Evolutionary conservation across 495 filamentous ascomycete genomes (phyloP).

Genomic region (Hypoxylon subgilvum): DNA sequence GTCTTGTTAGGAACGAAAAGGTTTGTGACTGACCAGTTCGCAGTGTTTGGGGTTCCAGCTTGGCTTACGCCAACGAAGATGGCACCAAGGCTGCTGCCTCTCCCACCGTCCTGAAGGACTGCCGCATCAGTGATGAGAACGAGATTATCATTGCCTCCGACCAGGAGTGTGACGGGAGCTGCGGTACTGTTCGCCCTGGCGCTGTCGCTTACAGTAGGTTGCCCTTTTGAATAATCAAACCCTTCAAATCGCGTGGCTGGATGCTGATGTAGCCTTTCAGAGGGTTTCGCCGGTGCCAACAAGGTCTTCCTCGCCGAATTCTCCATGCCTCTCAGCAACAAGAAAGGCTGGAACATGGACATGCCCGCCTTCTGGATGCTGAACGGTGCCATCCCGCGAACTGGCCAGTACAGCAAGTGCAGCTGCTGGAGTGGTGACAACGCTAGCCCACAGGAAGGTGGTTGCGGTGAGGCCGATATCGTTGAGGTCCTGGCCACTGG

Average conservation of each 20-base stretch:
- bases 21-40: slow-evolving; percentile 2
- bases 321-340: slow-evolving; percentile 63
- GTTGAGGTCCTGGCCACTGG: slow-evolving; percentile 67
- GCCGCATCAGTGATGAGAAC: slow-evolving; percentile 57
- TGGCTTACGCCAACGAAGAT: slow-evolving; percentile 64
- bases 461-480: slow-evolving; percentile 76
- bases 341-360: slow-evolving; percentile 53
- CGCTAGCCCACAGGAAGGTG: slow-evolving; percentile 40
- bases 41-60: slow-evolving; percentile 65
- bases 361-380: slow-evolving; percentile 74
- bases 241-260: background rate
- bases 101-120: slow-evolving; percentile 58
- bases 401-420: slow-evolving; percentile 68
- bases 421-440: slow-evolving; percentile 65
- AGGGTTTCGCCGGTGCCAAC: slow-evolving; percentile 66
- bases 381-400: slow-evolving; percentile 71
- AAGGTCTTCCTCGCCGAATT: slow-evolving; percentile 75
- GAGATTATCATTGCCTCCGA: slow-evolving; percentile 69
- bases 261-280: slow-evolving; percentile 45
- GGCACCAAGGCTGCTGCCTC: slow-evolving; percentile 55
- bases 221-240: background rate
- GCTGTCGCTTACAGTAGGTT: slow-evolving; percentile 67
- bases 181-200: slow-evolving; percentile 63
- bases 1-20: background rate
- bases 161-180: slow-evolving; percentile 59